These are phyloP conservation scores for Trichophyton verrucosum DNA, from an alignment of 2,329 filamentous ascomycete species.

Conservation along the genomic window DNA sequence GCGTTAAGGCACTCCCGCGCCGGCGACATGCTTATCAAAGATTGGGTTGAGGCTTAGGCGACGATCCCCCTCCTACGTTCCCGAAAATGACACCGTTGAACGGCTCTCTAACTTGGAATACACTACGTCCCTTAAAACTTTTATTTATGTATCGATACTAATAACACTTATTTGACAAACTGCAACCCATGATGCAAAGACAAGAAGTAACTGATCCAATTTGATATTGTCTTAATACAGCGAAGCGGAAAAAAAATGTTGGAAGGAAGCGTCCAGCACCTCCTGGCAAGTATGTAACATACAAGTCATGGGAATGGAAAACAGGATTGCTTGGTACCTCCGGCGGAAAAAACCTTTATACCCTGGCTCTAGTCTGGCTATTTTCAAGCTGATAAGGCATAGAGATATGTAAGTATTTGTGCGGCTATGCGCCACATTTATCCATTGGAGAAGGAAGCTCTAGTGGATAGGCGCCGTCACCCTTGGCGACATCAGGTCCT, in stretches of 20 bases:
- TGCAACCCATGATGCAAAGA: neutral
- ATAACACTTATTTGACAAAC: too few species aligned
- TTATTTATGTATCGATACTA: too few species aligned
- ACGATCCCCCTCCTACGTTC: too few species aligned
- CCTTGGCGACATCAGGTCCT: slow-evolving; percentile 32
- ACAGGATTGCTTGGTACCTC: too few species aligned
- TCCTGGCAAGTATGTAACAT: neutral
- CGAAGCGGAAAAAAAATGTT: too few species aligned
- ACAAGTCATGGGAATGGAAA: neutral
- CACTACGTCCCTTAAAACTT: too few species aligned
- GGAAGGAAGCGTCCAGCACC: neutral
- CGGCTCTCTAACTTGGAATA: too few species aligned
- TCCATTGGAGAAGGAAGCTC: slow-evolving; percentile 20
- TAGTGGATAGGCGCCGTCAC: slow-evolving; percentile 35
- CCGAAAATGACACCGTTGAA: too few species aligned
- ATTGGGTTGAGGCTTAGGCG: neutral
- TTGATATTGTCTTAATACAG: neutral
- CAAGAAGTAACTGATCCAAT: neutral
- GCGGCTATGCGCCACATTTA: neutral
- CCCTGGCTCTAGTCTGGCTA: neutral
- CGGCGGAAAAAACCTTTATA: neutral
- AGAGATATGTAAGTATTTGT: neutral
- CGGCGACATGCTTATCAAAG: neutral
- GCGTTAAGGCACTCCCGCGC: neutral
- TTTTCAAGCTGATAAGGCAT: neutral